Base-by-base conservation (phyloP, 331 rosid species). In the Erythrophleum ivorense region DNA sequence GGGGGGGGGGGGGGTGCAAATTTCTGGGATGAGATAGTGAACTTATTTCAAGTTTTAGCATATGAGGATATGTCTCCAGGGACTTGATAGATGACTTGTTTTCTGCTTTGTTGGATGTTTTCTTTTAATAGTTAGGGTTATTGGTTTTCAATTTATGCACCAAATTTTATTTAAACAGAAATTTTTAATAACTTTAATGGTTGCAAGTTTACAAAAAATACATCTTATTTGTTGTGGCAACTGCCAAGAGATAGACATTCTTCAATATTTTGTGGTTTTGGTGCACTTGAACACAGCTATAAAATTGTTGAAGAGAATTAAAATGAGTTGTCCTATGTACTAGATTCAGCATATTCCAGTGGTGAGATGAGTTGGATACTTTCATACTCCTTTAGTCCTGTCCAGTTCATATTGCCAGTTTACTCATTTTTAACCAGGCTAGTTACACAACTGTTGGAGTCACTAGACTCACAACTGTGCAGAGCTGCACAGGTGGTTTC, bases 111-210 rank as follows among this genome's bases (percentile, higher is more conserved):
- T 46, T 43, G 40, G 43, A 8, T 59, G 33, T 24, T 31, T 29
- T 21, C 0, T 14, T 18, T 72, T 16, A 11, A 31, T 72, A 7
- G 36, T 9, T 21, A 15, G 52, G 13, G 12, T n/a, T 62, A 52
- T 29, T 24, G 53, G 24, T 12, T 68, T 41, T 66, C 67, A 79
- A 73, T 59, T 74, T 58, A 49, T 21, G 64, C 77, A 15, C 31
- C 1, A 33, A 33, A 43, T 75, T 74, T 33, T 46, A 45, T 46
- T 49, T 83, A 3, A 48, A 48, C 46, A 48, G 52, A 29, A 76
- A 38, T n/a, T 6, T 16, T 73, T 54, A 50, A 16, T 50, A n/a
- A 53, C 33, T 36, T 57, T 45, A 4, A 29, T 8, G 64, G 76
- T 63, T 55, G 34, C 49, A 11, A 38, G 73, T 68, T 34, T 77